phyloP scores from a whole-genome alignment of 192 early-diverging fungal genomes.

The Linnemannia schmuckeri region DNA sequence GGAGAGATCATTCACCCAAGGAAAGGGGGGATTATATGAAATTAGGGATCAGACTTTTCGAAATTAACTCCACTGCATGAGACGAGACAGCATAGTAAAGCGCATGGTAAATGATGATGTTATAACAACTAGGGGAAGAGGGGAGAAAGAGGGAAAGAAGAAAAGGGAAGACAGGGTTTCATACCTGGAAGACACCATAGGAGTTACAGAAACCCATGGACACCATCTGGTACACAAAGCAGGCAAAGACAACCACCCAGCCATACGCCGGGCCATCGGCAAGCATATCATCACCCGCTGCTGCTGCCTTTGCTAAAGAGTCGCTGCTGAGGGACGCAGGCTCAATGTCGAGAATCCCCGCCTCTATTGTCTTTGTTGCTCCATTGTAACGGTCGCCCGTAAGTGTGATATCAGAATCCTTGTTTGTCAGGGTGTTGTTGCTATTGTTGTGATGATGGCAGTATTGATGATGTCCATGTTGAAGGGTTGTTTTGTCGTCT shows the following conservation, averaged over 20 bases:
- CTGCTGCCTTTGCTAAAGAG: neutral
- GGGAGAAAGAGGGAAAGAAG: too few species aligned
- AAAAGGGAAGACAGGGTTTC: neutral
- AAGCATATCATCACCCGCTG: neutral
- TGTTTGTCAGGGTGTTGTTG: neutral
- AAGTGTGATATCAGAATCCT: neutral
- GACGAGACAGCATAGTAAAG: neutral
- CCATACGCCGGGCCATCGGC: slow-evolving; percentile 60
- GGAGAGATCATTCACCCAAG: neutral
- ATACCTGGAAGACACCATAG: slow-evolving; percentile 57
- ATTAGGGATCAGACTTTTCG: slow-evolving; percentile 4
- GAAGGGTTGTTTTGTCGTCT: neutral
- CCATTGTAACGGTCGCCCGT: neutral
- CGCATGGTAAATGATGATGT: neutral
- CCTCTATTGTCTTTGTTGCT: neutral
- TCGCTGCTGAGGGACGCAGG: neutral
- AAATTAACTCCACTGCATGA: neutral
- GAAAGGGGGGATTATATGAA: slow-evolving; percentile 39
- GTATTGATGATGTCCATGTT: neutral
- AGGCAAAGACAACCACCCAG: slow-evolving; percentile 61
- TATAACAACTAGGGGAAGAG: neutral
- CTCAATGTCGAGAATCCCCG: neutral
- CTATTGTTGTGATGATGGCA: neutral
- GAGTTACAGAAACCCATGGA: slow-evolving; percentile 47
- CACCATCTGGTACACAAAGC: slow-evolving; percentile 56